Conservation (phyloP, 2,329 filamentous ascomycete genomes). For the Sarocladium oryzae region DNA sequence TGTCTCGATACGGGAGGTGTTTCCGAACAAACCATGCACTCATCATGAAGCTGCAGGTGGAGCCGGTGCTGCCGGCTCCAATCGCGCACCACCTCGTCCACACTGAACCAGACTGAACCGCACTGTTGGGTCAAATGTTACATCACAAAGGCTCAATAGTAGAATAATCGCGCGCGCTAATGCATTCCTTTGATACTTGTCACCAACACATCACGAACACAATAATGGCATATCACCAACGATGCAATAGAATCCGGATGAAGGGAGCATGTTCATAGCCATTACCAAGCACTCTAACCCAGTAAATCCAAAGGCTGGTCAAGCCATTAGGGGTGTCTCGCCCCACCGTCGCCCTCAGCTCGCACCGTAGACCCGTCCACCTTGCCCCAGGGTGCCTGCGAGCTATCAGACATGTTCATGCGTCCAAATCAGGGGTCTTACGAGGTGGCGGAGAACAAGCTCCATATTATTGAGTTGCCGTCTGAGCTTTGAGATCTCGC, state of each 20-base stretch:
- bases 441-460: neutral
- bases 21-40: no score
- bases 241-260: neutral
- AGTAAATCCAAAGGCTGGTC: neutral
- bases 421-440: neutral
- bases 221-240: neutral
- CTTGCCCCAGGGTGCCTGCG: neutral
- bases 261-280: neutral
- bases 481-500: no score
- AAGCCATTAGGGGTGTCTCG: no score
- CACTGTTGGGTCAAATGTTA: neutral
- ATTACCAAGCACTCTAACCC: neutral
- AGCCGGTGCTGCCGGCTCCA: no score
- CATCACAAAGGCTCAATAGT: neutral
- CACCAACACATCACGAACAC: no score
- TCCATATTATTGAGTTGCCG: no score
- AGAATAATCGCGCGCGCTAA: neutral
- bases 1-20: no score
- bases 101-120: neutral
- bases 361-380: neutral
- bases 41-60: no score
- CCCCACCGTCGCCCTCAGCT: neutral
- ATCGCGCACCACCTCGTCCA: neutral
- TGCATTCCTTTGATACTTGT: neutral
- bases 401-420: neutral